Evolutionary conservation across 306 rosid species (phyloP), one percentile per base, ranked within the genome.

Genomic region (Vigna mungo): DNA sequence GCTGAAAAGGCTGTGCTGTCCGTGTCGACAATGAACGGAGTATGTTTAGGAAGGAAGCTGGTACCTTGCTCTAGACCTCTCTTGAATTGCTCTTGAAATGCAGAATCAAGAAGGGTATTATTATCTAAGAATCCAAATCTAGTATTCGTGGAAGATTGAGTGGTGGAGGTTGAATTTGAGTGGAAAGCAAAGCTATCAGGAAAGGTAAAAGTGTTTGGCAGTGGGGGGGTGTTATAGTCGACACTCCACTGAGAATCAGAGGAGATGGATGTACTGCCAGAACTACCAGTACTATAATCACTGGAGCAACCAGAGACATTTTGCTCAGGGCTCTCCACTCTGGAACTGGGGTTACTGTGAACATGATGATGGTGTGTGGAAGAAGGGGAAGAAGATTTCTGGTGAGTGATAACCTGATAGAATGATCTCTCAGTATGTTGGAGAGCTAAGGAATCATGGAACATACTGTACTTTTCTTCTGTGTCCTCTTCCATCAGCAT

Each of bases 401-500:
- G 72, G 18, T 79, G 49, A 6, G 82, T 77, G 43, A 92, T 74
- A 63, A 72, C 81, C 11, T 89, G 86, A 71, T 71, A 87, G 2
- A 92, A 69, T 16, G 93, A 88, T 79, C 83, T 81, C 85, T 88
- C 95, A 17, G 88, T 53, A 9, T 89, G 74, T 72, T 82, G 88
- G 56, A 88, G 90, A 39, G 87, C 85, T 64, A 81, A 58, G 70
- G 90, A 84, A 72, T 88, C 89, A 54, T 78, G 82, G 37, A 86
- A 85, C 85, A 88, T 82, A 4, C 62, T 76, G 9, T 86, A 85
- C 60, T 72, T 82, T 1, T 78, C 71, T 15, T 83, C 91, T 16
- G 84, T 75, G 74, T 88, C 87, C 63, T 89, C 97, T 49, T 92
- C 88, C 90, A 88, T 84, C 1, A 92, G 90, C 77, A 88, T 78